Conservation (phyloP, 495 filamentous ascomycete genomes). For the Daldinia childiae region DNA sequence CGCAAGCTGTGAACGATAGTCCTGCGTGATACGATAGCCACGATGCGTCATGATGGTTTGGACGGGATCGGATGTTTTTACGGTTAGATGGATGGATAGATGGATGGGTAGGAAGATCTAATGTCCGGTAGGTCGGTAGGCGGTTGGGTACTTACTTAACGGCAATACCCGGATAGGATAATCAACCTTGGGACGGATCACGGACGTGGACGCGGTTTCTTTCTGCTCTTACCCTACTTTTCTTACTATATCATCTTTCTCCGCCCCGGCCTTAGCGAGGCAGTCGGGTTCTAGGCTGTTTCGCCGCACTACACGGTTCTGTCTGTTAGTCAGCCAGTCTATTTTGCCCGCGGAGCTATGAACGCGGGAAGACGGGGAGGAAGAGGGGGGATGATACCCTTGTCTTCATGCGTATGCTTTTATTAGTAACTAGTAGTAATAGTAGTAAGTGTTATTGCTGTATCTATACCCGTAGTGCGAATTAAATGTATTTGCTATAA, state of each 20-base stretch:
- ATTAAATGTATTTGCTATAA: background rate
- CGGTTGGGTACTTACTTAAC: background rate
- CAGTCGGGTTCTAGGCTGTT: background rate
- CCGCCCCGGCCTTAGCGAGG: background rate
- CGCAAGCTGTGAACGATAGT: background rate
- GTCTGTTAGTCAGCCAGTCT: no score
- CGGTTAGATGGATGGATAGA: background rate
- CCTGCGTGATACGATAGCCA: background rate
- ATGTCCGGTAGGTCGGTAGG: background rate
- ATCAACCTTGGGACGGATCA: background rate
- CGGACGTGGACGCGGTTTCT: background rate
- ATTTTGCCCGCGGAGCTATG: background rate
- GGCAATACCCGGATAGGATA: background rate
- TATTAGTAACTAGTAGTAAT: background rate
- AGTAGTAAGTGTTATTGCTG: background rate
- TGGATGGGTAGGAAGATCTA: background rate
- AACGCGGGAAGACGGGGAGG: background rate
- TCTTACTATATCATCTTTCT: background rate
- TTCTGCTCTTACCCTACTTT: background rate
- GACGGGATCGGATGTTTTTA: background rate
- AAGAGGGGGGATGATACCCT: slow-evolving; percentile 1
- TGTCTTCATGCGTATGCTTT: slow-evolving; percentile 15
- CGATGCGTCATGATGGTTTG: background rate
- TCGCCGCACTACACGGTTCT: background rate
- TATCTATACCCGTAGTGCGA: slow-evolving; percentile 11